Percentiles rank a stretch among this genome's conserved stretches.
These are phyloP conservation scores for Crucihimalaya himalaica DNA, from an alignment of 345 rosid species.

Conservation along the genomic window DNA sequence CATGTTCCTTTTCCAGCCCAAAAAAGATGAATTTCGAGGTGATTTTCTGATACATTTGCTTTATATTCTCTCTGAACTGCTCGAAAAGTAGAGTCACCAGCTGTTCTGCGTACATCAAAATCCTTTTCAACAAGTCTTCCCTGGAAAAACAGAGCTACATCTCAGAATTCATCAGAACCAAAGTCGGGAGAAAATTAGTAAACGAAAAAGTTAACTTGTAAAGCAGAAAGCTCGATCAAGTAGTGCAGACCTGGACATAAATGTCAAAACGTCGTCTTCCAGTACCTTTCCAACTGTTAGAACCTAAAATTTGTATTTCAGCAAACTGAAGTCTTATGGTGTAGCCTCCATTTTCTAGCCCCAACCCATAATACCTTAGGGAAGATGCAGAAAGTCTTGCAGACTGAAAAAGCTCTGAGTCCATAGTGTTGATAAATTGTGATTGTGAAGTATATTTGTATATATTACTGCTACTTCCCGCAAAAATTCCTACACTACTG, in stretches of 20 bases:
- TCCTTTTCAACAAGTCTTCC: conserved; percentile 51
- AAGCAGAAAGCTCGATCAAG: background rate
- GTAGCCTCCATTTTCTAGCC: conserved; percentile 41
- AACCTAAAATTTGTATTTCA: conserved; percentile 29
- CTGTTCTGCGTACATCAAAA: conserved; percentile 51
- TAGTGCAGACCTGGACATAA: conserved; percentile 49
- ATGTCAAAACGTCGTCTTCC: conserved; percentile 55
- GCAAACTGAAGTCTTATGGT: conserved; percentile 33
- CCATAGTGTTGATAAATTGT: conserved; percentile 44
- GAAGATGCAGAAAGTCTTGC: conserved; percentile 47
- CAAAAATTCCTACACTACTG: conserved; percentile 51
- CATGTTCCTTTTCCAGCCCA: conserved; percentile 49
- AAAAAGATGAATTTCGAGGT: conserved; percentile 43
- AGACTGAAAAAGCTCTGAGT: conserved; percentile 47
- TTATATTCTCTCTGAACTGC: conserved; percentile 39
- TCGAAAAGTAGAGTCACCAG: conserved; percentile 41
- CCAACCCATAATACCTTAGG: conserved; percentile 45
- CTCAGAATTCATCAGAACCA: conserved; percentile 10
- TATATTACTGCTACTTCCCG: conserved; percentile 33
- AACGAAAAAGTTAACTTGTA: background rate
- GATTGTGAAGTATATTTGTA: conserved; percentile 24
- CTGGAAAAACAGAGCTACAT: conserved; percentile 28
- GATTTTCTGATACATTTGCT: conserved; percentile 37
- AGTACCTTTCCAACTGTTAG: conserved; percentile 42
- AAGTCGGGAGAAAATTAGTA: background rate